Evolutionary conservation across 768 basidiomycete genomes (phyloP).

Genomic region (Hericium alpestre): DNA sequence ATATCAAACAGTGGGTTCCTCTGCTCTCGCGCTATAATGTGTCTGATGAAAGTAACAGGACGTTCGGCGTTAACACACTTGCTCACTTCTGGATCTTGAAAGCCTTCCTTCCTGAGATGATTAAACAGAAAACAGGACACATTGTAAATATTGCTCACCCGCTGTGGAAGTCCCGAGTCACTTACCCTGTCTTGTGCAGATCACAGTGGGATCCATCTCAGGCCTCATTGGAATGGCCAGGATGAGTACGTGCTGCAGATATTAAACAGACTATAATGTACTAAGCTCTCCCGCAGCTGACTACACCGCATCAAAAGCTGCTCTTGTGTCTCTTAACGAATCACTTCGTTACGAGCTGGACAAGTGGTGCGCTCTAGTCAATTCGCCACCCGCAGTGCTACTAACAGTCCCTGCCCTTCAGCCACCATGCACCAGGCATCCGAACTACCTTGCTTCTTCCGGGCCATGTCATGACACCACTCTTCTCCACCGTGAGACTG

Average conservation of each 20-base stretch:
- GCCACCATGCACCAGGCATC: slow-evolving; percentile 65
- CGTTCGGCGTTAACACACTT: slow-evolving; percentile 80
- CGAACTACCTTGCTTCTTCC: slow-evolving; percentile 84
- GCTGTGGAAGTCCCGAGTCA: not conserved
- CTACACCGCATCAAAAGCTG: slow-evolving; percentile 89
- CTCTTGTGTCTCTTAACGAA: slow-evolving; percentile 71
- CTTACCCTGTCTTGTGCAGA: slow-evolving; percentile 25
- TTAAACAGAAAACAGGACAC: slow-evolving; percentile 71
- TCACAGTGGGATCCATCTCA: slow-evolving; percentile 70
- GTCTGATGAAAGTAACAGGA: slow-evolving; percentile 34
- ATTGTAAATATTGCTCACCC: slow-evolving; percentile 42
- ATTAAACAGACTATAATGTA: not conserved
- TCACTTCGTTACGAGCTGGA: slow-evolving; percentile 84
- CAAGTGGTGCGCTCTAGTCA: slow-evolving; percentile 38
- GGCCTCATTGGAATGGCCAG: slow-evolving; percentile 63
- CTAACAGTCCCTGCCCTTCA: slow-evolving; percentile 1
- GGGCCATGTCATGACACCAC: slow-evolving; percentile 65
- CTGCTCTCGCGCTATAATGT: not conserved
- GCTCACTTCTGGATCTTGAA: slow-evolving; percentile 90
- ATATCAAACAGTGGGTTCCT: slow-evolving; percentile 61
- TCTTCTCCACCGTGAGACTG: slow-evolving; percentile 56
- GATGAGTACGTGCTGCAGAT: slow-evolving; percentile 45
- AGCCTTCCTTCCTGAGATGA: slow-evolving; percentile 84
- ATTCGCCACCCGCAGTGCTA: slow-evolving; percentile 2
- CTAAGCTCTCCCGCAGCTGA: slow-evolving; percentile 42